Evolutionary conservation across 2,329 filamentous ascomycete genomes (phyloP), one percentile per base, ranked within the genome.

Genomic region (Metarhizium humberi): DNA sequence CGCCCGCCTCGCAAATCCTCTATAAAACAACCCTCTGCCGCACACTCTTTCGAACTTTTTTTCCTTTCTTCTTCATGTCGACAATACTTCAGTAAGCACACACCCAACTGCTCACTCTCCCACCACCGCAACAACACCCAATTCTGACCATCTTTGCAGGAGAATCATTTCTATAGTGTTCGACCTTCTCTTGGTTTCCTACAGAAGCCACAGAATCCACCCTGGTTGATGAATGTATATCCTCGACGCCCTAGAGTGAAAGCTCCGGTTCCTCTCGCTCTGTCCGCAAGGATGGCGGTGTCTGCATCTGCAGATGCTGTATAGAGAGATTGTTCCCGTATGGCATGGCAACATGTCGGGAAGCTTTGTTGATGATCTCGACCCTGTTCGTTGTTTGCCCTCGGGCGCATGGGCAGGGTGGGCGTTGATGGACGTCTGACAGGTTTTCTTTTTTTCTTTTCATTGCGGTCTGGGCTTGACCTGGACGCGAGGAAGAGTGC

Each of bases 151-250:
- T 56, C 38, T 43, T 62, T 61, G 61, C 70, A 78, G 71, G 75
- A 90, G 88, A 92, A 92, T 92, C 89, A 90, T 89, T 95, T 95
- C 88, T 95, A 92, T 91, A 96, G 90, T 92, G 86, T 81, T 89
- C 85, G 85, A 91, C 87, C 81, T 80, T 81, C 85, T 90, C 88
- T 94, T 87, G 90, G 85, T 87, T 92, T 83, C 84, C 84, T 81
- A 91, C 82, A 87, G 80, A 80, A 95, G 91, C 88, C 83, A 90
- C 87, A 92, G 87, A 90, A 82, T 84, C 84, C 83, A 92, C 85
- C 88, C 89, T 90, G 89, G 88, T 88, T 89, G 90, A 95, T 94
- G 90, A 95, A 73, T 75, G 67, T 67, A 88, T 82, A 86, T 89
- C 89, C 87, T 89, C 89, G 84, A 79, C 80, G 77, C 86, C 87